Base-by-base conservation (phyloP, 805 yeast species). In the Pichia thaimueangensis region DNA sequence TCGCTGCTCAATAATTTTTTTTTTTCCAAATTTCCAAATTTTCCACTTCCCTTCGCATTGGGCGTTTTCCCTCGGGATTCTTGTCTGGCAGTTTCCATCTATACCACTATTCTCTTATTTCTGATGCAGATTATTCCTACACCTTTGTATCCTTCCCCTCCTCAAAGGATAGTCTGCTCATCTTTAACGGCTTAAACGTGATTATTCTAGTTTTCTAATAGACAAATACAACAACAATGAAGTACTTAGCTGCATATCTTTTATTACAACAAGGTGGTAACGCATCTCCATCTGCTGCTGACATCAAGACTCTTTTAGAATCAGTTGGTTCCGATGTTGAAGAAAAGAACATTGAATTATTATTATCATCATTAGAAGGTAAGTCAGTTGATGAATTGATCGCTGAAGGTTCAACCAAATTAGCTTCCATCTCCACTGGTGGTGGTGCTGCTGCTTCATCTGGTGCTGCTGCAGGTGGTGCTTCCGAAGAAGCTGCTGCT, bases 181-280 rank as follows among this genome's bases (percentile, higher is more conserved):
- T 47, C n/a, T 50, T 54, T 60, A 41, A 35, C 39, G 68, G 86
- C 86, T 81, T 81, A 80, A 80, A 78, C 70, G 78, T 78, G 86
- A 80, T 80, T 80, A 80, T 80, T 80, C 82, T 77, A 68, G 54
- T 24, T 16, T 32, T 13, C 12, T 20, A 17, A 11, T 21, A 32
- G 3, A 23, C 13, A 32, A 16, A 32, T 23, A 32, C n/a, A 17
- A 42, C 41, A 48, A 53, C 47, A 55, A 64, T 88, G 97, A 93
- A 88, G 86, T 91, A 91, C 82, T 84, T 93, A 76, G 98, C 98
- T 76, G 97, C 98, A 73, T 93, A 93, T 80, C 84, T 93, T 74
- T 84, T 91, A 76, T 82, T 93, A 74, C 88, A 83, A 76, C 88
- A 93, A 71, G 96, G 96, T 73, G 98, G 97, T 70, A 82, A 80